Conservation (phyloP, 1,139 yeast species). For the Protomyces inundatus region DNA sequence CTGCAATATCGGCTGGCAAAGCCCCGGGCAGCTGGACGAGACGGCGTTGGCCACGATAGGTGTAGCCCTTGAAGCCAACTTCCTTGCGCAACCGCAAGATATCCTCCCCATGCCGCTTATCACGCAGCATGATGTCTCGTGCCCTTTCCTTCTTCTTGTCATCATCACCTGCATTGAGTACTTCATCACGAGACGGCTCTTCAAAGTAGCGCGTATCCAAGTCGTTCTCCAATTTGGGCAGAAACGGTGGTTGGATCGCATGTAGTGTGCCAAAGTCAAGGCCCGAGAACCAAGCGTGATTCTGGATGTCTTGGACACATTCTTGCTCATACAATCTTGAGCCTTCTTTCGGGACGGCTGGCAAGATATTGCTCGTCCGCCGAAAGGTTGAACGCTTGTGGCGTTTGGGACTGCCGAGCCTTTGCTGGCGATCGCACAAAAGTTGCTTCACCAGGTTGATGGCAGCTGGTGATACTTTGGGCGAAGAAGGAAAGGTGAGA, state of each 20-base stretch:
- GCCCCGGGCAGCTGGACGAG: background rate
- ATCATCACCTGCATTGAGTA: slow-evolving; percentile 3
- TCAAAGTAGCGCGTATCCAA: slow-evolving; percentile 89
- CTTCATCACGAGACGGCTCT: slow-evolving; percentile 21
- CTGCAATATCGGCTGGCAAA: background rate
- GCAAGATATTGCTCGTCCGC: background rate
- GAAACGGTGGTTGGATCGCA: slow-evolving; percentile 72
- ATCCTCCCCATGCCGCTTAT: slow-evolving; percentile 13
- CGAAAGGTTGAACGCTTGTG: background rate
- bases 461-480: slow-evolving; percentile 56
- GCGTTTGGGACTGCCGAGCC: slow-evolving; percentile 54
- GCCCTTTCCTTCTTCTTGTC: slow-evolving; percentile 10
- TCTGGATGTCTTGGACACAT: slow-evolving; percentile 53
- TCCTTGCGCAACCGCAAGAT: slow-evolving; percentile 23
- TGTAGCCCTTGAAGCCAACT: slow-evolving; percentile 27
- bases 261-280: slow-evolving; percentile 66
- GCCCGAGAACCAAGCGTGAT: slow-evolving; percentile 61
- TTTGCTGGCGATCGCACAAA: slow-evolving; percentile 55
- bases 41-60: slow-evolving; percentile 5
- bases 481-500: slow-evolving; percentile 24
- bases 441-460: slow-evolving; percentile 63
- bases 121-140: slow-evolving; percentile 25
- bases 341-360: background rate
- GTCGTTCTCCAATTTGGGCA: slow-evolving; percentile 74
- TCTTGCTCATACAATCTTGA: slow-evolving; percentile 30